Evolutionary conservation across 108 stramenopile genomes (phyloP), one percentile per base, ranked within the genome.

Genomic region (Cyclotella atomus): DNA sequence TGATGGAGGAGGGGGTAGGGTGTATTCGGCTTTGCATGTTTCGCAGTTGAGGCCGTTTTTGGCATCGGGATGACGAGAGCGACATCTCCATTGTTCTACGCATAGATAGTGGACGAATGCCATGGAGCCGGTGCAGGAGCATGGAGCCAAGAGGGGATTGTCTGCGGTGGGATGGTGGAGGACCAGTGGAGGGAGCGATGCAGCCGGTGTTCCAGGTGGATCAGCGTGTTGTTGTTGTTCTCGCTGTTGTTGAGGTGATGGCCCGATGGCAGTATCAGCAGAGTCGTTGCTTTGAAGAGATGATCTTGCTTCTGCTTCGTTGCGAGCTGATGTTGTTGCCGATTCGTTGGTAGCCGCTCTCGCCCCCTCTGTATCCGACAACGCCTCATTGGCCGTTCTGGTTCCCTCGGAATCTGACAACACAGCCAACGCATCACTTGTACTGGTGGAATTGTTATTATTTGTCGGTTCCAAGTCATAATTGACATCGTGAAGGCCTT

Each of bases 81-180:
- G 84, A 76, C 92, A 92, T 32, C 95, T 73, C 95, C 95, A 96
- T 59, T 92, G 91, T 76, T 96, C 95, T 8, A 94, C 70, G 74
- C 95, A 94, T 15, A 96, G 82, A 66, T 92, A 91, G 65, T 94
- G 95, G 0, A 96, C 95, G 82, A 94, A 96, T 6, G 92, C 93
- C 95, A 96, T 94, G 30, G 91, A 88, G 17, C 95, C 95, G 16
- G 93, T 83, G 65, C 95, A 96, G 67, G 90, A 84, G 71, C 95
- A 96, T 1, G 95, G 95, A 14, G 93, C 86, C 15, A 96, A 69
- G 63, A 96, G 79, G 0, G 95, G 95, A 71, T 96, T 96, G 59
- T 92, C 89, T 9, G 83, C 71, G 5, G 74, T 72, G 38, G 89
- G 92, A 50, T 89, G 84, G 43, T 88, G 88, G 17, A 73, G 53